Evolutionary conservation across 2,329 filamentous ascomycete species (phyloP).

Genomic region (Hypoxylon sp.): DNA sequence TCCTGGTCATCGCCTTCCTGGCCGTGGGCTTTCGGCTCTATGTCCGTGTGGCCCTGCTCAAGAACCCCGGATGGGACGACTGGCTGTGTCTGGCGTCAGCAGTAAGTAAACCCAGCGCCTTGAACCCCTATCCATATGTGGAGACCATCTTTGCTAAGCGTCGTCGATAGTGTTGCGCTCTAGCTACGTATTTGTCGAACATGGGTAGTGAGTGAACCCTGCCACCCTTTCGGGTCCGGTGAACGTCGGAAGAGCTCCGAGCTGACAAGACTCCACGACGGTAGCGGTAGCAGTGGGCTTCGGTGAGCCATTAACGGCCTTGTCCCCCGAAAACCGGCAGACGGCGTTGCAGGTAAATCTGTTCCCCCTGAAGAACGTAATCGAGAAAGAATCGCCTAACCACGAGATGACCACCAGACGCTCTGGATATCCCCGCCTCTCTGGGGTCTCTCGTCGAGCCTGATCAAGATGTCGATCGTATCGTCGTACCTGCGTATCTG

Average conservation of each 20-base stretch:
- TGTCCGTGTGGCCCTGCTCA: constrained; percentile 23
- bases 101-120: constrained; percentile 16
- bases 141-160: constrained; percentile 1
- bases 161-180: constrained; percentile 12
- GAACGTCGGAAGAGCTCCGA: neutral
- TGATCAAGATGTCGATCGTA: constrained; percentile 35
- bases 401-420: constrained; percentile 17
- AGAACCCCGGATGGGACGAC: constrained; percentile 29
- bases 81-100: constrained; percentile 28
- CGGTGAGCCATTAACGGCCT: constrained; percentile 16
- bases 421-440: constrained; percentile 35
- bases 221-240: neutral
- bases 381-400: neutral
- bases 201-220: constrained; percentile 24
- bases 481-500: constrained; percentile 34
- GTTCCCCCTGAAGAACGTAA: neutral
- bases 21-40: constrained; percentile 30
- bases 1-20: constrained; percentile 19
- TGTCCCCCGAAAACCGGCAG: constrained; percentile 12
- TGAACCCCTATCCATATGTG: neutral
- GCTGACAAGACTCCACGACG: neutral
- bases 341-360: constrained; percentile 18
- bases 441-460: constrained; percentile 31
- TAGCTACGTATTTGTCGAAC: constrained; percentile 27
- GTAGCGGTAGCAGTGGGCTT: constrained; percentile 26